Evolutionary conservation across 352 stramenopile species (phyloP).

Genomic region (Blastocystis sp.): DNA sequence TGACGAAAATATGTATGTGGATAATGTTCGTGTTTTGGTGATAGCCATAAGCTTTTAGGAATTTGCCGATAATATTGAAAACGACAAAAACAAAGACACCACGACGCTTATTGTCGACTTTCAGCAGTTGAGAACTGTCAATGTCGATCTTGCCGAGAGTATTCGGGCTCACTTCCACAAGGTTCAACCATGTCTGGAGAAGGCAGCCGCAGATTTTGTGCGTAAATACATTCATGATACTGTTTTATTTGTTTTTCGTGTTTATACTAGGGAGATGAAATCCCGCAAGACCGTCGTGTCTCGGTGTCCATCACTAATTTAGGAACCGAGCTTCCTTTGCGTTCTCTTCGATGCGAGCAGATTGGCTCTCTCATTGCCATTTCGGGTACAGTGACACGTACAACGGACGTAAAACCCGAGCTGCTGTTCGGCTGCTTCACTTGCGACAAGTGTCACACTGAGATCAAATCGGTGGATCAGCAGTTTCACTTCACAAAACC

Average conservation of each 20-base stretch:
- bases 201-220: slow-evolving; percentile 67
- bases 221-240: slow-evolving; percentile 66
- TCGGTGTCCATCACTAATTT: slow-evolving; percentile 76
- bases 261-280: not conserved
- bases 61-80: not conserved
- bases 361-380: slow-evolving; percentile 86
- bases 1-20: not conserved
- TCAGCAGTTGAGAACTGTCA: not conserved
- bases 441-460: slow-evolving; percentile 83
- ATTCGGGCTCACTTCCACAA: slow-evolving; percentile 61
- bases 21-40: not conserved
- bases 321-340: slow-evolving; percentile 66
- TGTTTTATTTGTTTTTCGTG: not conserved
- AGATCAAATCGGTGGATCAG: slow-evolving; percentile 85
- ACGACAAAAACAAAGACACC: not conserved
- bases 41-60: not conserved
- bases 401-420: slow-evolving; percentile 91
- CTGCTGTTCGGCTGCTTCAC: slow-evolving; percentile 87
- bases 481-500: slow-evolving; percentile 95
- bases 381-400: slow-evolving; percentile 90
- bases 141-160: slow-evolving; percentile 25
- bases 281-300: slow-evolving; percentile 63
- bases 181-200: slow-evolving; percentile 65
- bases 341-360: slow-evolving; percentile 80
- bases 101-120: slow-evolving; percentile 47